These are phyloP conservation scores for Logfia minima DNA, from an alignment of 129 eudicot genomes.

Conservation along the genomic window DNA sequence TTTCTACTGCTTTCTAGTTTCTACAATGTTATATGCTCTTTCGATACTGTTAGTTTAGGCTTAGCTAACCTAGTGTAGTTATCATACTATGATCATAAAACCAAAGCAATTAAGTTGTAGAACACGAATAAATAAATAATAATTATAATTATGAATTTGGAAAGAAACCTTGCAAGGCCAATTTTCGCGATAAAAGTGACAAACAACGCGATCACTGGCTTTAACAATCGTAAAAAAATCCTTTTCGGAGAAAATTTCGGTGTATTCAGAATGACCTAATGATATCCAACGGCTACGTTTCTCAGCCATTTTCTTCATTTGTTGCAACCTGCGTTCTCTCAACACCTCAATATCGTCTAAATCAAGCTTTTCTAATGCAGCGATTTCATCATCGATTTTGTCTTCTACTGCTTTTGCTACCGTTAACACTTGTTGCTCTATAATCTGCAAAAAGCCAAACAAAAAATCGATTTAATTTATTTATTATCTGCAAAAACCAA, in stretches of 20 bases:
- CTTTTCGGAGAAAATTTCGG: constrained; percentile 80
- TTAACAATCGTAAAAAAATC: constrained; percentile 80
- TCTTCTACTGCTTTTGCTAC: constrained; percentile 95
- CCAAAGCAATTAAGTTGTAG: neutral
- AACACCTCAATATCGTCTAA: constrained; percentile 80
- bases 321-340: constrained; percentile 80
- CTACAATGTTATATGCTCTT: too few relatives aligned
- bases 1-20: neutral
- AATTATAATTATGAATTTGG: too few relatives aligned
- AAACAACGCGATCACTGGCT: constrained; percentile 93
- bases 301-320: constrained; percentile 99
- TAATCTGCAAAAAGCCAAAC: constrained; percentile 45
- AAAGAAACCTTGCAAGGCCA: constrained; percentile 94
- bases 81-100: neutral
- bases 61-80: too few relatives aligned
- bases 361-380: constrained; percentile 80
- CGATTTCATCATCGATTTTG: constrained; percentile 80
- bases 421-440: constrained; percentile 80
- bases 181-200: constrained; percentile 94
- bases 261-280: constrained; percentile 86
- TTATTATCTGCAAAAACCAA: neutral
- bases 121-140: neutral
- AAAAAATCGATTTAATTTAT: neutral
- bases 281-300: constrained; percentile 79
- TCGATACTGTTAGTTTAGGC: too few relatives aligned